Evolutionary conservation across 31 red algal species (phyloP).

Genomic region (Porphyra umbilicalis): DNA sequence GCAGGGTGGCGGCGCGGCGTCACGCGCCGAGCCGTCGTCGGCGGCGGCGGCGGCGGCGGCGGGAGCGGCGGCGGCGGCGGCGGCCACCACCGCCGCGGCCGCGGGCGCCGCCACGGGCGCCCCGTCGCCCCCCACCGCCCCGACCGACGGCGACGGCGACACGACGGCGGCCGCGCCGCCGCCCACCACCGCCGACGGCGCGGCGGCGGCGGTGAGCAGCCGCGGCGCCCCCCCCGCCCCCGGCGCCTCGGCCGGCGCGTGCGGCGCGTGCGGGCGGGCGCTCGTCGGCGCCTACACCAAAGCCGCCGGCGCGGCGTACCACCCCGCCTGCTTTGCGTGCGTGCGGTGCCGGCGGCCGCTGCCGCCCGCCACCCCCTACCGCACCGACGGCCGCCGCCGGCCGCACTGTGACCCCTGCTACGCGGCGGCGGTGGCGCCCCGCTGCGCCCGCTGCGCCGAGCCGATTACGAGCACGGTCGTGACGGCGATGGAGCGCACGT

Average conservation of each 20-base stretch:
- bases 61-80: no score
- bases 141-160: background rate
- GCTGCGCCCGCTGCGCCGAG: conserved; percentile 71
- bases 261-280: conserved; percentile 56
- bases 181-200: no score
- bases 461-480: conserved; percentile 74
- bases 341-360: conserved; percentile 42
- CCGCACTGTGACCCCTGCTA: conserved; percentile 76
- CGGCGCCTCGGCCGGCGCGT: conserved; percentile 3
- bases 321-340: conserved; percentile 72
- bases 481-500: conserved; percentile 79
- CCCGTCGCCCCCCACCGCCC: background rate
- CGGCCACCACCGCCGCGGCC: no score
- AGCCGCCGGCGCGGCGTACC: conserved; percentile 53
- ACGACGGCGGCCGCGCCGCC: background rate
- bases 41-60: background rate
- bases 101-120: no score
- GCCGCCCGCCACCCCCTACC: conserved; percentile 17
- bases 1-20: background rate
- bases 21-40: background rate
- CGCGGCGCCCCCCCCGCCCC: background rate
- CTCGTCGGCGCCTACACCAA: conserved; percentile 26
- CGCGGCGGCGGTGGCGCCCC: conserved; percentile 56
- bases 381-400: conserved; percentile 36
- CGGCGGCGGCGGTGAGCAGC: background rate